Evolutionary conservation across 2,329 filamentous ascomycete species (phyloP).

Genomic region (Calonectria naviculata): DNA sequence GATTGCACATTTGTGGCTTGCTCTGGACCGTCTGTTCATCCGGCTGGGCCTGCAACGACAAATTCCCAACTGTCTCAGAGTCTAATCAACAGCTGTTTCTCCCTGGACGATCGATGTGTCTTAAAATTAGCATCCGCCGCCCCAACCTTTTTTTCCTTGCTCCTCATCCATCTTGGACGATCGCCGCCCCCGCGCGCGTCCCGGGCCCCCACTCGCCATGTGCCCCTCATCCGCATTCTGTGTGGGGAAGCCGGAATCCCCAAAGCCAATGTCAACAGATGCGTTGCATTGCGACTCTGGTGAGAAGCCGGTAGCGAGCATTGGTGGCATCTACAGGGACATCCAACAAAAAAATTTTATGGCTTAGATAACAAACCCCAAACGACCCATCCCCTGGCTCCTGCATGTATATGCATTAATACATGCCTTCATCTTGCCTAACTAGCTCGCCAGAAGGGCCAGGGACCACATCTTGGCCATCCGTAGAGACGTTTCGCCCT

Average conservation of each 20-base stretch:
- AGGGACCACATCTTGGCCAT: too few species aligned
- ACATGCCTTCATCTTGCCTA: too few species aligned
- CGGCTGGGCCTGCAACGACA: not conserved
- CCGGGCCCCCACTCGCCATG: conserved; percentile 19
- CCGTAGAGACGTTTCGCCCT: too few species aligned
- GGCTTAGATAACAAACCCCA: not conserved
- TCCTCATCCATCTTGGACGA: not conserved
- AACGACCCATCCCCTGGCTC: too few species aligned
- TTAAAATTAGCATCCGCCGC: conserved; percentile 5
- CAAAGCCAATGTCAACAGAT: not conserved
- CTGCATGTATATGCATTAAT: too few species aligned
- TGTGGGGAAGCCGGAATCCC: conserved; percentile 16
- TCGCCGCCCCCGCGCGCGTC: conserved; percentile 12
- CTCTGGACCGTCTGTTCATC: not conserved
- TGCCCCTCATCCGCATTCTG: conserved; percentile 10
- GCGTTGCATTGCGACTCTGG: not conserved
- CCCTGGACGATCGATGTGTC: not conserved
- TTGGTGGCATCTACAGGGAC: not conserved
- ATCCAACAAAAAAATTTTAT: not conserved
- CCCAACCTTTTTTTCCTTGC: not conserved
- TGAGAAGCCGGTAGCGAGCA: not conserved
- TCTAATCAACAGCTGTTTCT: not conserved
- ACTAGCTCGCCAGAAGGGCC: too few species aligned
- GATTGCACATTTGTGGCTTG: not conserved
- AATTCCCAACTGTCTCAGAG: not conserved